Conservation (phyloP, 306 rosid species). For the Cyamopsis tetragonoloba region DNA sequence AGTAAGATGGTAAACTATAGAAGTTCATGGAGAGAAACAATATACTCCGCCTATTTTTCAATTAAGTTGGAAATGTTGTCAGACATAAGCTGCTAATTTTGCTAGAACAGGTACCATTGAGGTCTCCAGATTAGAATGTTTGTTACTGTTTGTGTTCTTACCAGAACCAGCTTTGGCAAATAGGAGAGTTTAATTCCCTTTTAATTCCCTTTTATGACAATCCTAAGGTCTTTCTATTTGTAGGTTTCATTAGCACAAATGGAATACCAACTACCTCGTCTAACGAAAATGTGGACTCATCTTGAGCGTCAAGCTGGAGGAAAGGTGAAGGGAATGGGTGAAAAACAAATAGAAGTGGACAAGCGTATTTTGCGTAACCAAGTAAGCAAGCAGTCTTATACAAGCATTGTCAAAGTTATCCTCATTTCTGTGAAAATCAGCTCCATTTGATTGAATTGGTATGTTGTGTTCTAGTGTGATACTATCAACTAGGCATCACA, state of each 20-base stretch:
- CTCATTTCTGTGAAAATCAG: background rate
- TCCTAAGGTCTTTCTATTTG: slow-evolving; percentile 34
- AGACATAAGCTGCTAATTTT: background rate
- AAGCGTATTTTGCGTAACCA: slow-evolving; percentile 91
- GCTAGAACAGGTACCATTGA: background rate
- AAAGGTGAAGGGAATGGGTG: slow-evolving; percentile 98
- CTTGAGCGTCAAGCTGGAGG: slow-evolving; percentile 99
- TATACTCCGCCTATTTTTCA: slow-evolving; percentile 7
- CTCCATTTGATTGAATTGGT: background rate
- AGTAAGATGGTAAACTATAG: background rate
- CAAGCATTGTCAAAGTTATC: slow-evolving; percentile 9
- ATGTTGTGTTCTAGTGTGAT: slow-evolving; percentile 1
- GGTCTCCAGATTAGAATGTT: background rate
- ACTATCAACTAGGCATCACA: background rate
- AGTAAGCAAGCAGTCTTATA: slow-evolving; percentile 44
- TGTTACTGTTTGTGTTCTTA: slow-evolving; percentile 14
- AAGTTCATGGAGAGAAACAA: background rate
- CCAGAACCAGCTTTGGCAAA: slow-evolving; percentile 16
- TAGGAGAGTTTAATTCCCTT: slow-evolving; percentile 2
- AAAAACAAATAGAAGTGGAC: slow-evolving; percentile 97
- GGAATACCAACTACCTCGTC: slow-evolving; percentile 97
- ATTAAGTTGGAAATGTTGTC: background rate
- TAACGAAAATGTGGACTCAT: slow-evolving; percentile 97
- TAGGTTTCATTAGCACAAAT: slow-evolving; percentile 94
- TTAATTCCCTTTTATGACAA: slow-evolving; percentile 17